Evolutionary conservation across 73 alveolate genomes (phyloP), one percentile per base, ranked within the genome.

Genomic region (Stentor coeruleus): DNA sequence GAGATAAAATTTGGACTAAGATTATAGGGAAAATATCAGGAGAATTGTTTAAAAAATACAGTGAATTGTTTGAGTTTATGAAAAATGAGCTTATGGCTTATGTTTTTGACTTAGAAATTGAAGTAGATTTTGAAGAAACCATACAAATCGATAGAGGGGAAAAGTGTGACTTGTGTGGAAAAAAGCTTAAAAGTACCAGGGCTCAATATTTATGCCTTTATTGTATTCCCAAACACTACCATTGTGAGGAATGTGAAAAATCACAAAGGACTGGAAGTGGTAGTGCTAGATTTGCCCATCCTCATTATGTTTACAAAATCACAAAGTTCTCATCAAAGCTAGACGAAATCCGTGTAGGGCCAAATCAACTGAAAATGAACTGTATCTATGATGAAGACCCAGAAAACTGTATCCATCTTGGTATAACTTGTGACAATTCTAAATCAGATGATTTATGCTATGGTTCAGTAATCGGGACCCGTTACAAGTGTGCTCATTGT

Each of bases 401-500:
- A 14, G 77, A 59, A 20, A 59, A 28, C 11, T 14, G 30, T 74
- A 49, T 49, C 28, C 83, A 74, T 74, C n/a, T 14, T 3, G 3
- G 83, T 6, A 38, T 60, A 6, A 79, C 30, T 30, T 74, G 83
- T 38, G 80, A 74, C 35, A 74, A 74, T 74, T 30, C 30, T 30
- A 4, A 35, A 35, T 49, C 66, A 11, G 66, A 0, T 66, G 38
- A 14, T 6, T 20, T 14, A 20, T 81, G 87, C 38, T 37, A 58
- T 59, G 84, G 86, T 26, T 31, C 39, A 26, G 85, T 81, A 35
- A 36, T 81, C 28, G 87, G 87, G 59, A n/a, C 74, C 3, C 59
- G 87, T 35, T 81, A 35, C 35, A 81, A 81, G 26, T 81, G 87
- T 74, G 87, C 87, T 3, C 81, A 74, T 81, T 81, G 87, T n/a